A percentile compares a stretch with the other conserved stretches of the same genome.
Conservation (phyloP, 257 asterid genomes). For the Solanum bulbocastanum region DNA sequence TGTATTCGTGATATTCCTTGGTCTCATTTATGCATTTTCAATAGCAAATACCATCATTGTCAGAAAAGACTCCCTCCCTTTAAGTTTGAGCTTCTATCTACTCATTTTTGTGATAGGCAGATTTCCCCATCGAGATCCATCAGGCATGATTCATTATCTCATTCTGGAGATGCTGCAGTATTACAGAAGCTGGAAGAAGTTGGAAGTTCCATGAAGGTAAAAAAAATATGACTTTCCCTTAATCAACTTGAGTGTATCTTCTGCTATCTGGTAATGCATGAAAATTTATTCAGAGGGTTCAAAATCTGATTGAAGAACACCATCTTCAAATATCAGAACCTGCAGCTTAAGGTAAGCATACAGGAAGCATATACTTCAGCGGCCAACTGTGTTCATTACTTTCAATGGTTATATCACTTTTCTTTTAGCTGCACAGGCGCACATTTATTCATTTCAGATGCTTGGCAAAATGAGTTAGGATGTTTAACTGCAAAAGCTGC, state of each 20-base stretch:
- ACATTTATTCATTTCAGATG: neutral
- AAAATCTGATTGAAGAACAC: conserved; percentile 49
- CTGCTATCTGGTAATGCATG: neutral
- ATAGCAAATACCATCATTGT: neutral
- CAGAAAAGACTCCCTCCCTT: neutral
- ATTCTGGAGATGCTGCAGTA: conserved; percentile 31
- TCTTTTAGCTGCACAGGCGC: neutral
- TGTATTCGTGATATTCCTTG: neutral
- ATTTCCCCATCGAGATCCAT: conserved; percentile 35
- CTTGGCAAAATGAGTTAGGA: neutral
- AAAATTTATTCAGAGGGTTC: conserved; percentile 49
- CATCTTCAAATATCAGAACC: conserved; percentile 19
- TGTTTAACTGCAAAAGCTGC: neutral
- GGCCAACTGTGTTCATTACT: neutral
- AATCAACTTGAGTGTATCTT: neutral
- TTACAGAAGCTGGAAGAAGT: conserved; percentile 64
- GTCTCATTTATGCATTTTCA: neutral
- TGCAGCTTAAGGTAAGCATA: conserved; percentile 20
- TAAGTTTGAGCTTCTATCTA: neutral
- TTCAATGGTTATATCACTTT: neutral
- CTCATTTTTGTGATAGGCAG: conserved; percentile 18
- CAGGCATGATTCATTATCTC: conserved; percentile 22
- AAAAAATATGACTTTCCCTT: neutral
- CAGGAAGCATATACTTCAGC: neutral
- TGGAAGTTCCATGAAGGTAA: conserved; percentile 66